Percentiles rank a stretch among this genome's conserved stretches.
Conservation (phyloP, 257 asterid species). For the Penstemon davidsonii region DNA sequence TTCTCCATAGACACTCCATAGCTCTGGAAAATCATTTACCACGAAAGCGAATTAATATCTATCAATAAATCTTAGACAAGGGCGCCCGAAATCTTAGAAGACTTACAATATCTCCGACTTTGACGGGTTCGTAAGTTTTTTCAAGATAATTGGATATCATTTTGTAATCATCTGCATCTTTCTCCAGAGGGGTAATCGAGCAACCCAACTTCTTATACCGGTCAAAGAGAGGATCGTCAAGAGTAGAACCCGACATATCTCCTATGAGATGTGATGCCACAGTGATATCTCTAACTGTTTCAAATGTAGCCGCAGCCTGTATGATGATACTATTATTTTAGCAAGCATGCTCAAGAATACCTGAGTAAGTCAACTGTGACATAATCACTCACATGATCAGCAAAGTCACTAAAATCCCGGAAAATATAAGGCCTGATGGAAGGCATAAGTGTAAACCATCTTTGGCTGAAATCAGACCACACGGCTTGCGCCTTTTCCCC, state of each 20-base stretch:
- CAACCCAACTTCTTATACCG: slow-evolving; percentile 74
- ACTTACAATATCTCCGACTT: slow-evolving; percentile 76
- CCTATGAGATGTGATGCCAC: slow-evolving; percentile 81
- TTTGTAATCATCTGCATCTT: slow-evolving; percentile 65
- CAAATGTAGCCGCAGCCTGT: slow-evolving; percentile 77
- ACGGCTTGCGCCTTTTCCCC: slow-evolving; percentile 38
- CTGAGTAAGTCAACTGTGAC: neutral
- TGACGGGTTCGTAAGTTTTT: slow-evolving; percentile 75
- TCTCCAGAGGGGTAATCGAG: slow-evolving; percentile 48
- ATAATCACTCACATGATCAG: slow-evolving; percentile 64
- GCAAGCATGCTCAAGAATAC: neutral
- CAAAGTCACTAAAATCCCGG: slow-evolving; percentile 52
- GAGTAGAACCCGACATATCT: slow-evolving; percentile 65
- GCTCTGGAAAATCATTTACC: slow-evolving; percentile 43
- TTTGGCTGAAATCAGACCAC: slow-evolving; percentile 72
- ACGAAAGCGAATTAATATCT: neutral
- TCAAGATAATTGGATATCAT: slow-evolving; percentile 73
- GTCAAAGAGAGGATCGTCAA: slow-evolving; percentile 79
- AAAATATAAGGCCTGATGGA: slow-evolving; percentile 61
- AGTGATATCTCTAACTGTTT: slow-evolving; percentile 70
- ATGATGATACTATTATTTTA: neutral
- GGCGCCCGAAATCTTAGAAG: neutral
- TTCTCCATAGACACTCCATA: slow-evolving; percentile 64
- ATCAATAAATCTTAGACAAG: neutral
- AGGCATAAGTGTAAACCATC: slow-evolving; percentile 76